These are phyloP conservation scores for Durusdinium trenchii DNA, from an alignment of 73 alveolate species.

Conservation along the genomic window DNA sequence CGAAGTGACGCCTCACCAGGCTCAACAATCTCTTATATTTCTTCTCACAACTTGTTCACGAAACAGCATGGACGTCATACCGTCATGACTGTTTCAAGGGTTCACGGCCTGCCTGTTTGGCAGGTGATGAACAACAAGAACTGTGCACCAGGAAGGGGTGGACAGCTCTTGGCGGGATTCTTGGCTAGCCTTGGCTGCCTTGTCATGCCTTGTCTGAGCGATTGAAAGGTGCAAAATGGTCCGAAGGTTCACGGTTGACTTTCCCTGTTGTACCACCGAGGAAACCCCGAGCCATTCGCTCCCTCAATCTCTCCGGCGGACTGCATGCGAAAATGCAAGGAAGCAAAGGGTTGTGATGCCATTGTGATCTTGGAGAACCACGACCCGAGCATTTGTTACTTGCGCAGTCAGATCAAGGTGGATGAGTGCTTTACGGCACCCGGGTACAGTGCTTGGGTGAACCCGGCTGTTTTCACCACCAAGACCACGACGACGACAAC, in stretches of 20 bases:
- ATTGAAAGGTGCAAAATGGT: too few relatives aligned
- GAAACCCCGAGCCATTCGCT: neutral
- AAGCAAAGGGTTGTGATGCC: neutral
- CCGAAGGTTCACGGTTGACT: too few relatives aligned
- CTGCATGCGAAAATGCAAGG: conserved; percentile 14
- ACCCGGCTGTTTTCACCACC: neutral
- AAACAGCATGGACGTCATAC: neutral
- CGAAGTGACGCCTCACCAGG: too few relatives aligned
- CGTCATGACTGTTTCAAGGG: neutral
- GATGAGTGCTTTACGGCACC: neutral
- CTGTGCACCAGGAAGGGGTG: conserved; percentile 33
- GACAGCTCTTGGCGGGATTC: neutral
- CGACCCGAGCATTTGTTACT: conserved; percentile 43
- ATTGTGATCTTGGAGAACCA: conserved; percentile 26
- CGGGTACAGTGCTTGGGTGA: conserved; percentile 5
- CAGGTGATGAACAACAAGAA: conserved; percentile 28
- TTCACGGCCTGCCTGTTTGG: neutral
- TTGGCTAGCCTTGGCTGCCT: too few relatives aligned
- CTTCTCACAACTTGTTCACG: neutral
- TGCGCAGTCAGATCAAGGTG: neutral
- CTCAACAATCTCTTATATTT: too few relatives aligned
- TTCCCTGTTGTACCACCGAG: too few relatives aligned
- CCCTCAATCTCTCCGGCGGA: neutral
- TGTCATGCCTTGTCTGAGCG: too few relatives aligned
- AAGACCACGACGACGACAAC: neutral